These are phyloP conservation scores for Ophiostoma fasciatum DNA, from an alignment of 2,329 filamentous ascomycete species.

Conservation along the genomic window DNA sequence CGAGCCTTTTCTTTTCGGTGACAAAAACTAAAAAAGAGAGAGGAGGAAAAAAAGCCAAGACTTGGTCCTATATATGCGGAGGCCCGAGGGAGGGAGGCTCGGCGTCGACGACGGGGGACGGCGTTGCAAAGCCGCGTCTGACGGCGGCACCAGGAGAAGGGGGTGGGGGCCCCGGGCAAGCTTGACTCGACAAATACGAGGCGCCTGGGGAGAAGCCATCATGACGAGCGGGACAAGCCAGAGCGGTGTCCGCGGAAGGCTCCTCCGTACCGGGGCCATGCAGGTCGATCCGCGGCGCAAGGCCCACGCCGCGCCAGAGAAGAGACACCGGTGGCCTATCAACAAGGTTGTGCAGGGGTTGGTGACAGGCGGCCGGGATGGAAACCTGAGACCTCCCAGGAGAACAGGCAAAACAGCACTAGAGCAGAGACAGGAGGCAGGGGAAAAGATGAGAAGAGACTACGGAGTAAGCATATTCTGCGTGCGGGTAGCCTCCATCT, in stretches of 20 bases:
- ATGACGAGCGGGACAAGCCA: neutral
- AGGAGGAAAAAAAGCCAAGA: constrained; percentile 4
- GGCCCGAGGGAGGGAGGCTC: no score
- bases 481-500: no score
- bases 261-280: no score
- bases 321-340: constrained; percentile 1
- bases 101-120: no score
- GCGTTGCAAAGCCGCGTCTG: constrained; percentile 3
- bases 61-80: constrained; percentile 7
- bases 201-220: constrained; percentile 3
- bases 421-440: neutral
- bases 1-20: constrained; percentile 18
- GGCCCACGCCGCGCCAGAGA: no score
- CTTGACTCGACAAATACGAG: no score
- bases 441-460: neutral
- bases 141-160: constrained; percentile 1
- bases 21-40: neutral
- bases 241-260: neutral
- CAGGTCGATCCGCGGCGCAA: no score
- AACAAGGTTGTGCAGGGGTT: neutral
- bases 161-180: constrained; percentile 1
- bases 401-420: neutral
- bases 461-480: no score
- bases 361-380: neutral
- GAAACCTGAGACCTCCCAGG: neutral